phyloP scores from a whole-genome alignment of 2,329 filamentous ascomycete species.

The Colletotrichum sp. region DNA sequence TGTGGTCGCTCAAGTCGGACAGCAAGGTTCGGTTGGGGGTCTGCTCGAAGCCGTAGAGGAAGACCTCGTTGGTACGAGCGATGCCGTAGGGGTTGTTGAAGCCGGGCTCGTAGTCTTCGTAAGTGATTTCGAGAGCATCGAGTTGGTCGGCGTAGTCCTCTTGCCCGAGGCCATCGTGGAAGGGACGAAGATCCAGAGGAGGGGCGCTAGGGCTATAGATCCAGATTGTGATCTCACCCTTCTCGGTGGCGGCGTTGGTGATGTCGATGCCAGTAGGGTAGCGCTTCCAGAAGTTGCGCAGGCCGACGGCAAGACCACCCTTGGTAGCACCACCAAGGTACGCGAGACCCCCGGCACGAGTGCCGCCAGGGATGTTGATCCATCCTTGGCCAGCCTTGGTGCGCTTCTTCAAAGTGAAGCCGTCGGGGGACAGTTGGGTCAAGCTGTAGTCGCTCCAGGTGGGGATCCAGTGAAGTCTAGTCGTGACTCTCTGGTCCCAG shows the following conservation, averaged over 20 bases:
- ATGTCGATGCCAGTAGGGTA: conserved; percentile 65
- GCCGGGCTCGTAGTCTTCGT: conserved; percentile 64
- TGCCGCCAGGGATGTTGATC: conserved; percentile 63
- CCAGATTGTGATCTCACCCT: conserved; percentile 62
- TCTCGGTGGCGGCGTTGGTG: conserved; percentile 50
- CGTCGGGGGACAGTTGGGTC: conserved; percentile 62
- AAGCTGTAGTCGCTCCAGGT: conserved; percentile 63
- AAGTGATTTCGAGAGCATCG: conserved; percentile 66
- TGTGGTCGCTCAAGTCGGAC: conserved; percentile 44
- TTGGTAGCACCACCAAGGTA: conserved; percentile 62
- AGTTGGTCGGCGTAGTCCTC: conserved; percentile 62
- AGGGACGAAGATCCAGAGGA: conserved; percentile 61
- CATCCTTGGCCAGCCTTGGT: conserved; percentile 62
- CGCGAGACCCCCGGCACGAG: conserved; percentile 58
- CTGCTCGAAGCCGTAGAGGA: conserved; percentile 53
- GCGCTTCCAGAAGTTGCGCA: conserved; percentile 68
- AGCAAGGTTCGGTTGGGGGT: conserved; percentile 57
- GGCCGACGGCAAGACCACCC: conserved; percentile 64
- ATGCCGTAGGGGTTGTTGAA: conserved; percentile 64
- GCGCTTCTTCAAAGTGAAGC: conserved; percentile 64
- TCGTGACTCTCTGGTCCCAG: conserved; percentile 51
- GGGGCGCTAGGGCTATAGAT: conserved; percentile 61
- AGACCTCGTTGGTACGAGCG: conserved; percentile 62
- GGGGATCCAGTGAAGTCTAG: conserved; percentile 59
- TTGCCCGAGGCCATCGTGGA: conserved; percentile 61